phyloP scores from a whole-genome alignment of 257 asterid genomes.

The Solanum medicagineum region DNA sequence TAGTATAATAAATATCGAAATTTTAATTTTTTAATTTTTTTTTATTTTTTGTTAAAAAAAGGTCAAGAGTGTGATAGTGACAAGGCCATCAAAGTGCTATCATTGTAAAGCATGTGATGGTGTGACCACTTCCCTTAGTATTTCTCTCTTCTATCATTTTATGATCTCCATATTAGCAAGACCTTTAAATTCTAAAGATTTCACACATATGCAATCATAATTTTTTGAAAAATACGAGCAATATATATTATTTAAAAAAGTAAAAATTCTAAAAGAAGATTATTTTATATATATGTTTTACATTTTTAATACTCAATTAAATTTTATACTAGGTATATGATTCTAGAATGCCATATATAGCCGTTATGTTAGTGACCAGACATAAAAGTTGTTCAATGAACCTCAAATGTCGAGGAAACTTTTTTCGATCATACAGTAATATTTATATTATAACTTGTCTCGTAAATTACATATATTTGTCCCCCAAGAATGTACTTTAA shows the following conservation, averaged over 20 bases:
- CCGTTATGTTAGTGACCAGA: not conserved
- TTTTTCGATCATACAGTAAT: not conserved
- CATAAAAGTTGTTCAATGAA: not conserved
- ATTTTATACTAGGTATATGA: not conserved
- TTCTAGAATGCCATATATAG: not conserved
- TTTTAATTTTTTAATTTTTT: too few relatives aligned
- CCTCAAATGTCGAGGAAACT: not conserved
- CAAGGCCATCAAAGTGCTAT: not conserved
- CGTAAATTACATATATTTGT: not conserved
- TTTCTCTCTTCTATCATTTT: too few relatives aligned
- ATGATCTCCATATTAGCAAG: not conserved
- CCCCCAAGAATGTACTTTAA: not conserved
- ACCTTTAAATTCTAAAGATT: not conserved
- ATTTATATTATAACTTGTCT: not conserved
- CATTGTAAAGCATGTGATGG: conserved; percentile 20
- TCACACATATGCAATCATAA: too few relatives aligned
- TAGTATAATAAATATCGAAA: too few relatives aligned
- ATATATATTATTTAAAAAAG: not conserved
- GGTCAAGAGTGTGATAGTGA: too few relatives aligned
- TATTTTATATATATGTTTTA: not conserved
- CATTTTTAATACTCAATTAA: not conserved
- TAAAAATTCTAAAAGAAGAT: not conserved
- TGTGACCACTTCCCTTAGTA: not conserved
- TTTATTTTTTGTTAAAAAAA: too few relatives aligned
- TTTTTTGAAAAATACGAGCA: not conserved